Percentiles rank a stretch among this genome's conserved stretches.
phyloP scores from a whole-genome alignment of 495 filamentous ascomycete genomes.

The Xylaria cubensis region DNA sequence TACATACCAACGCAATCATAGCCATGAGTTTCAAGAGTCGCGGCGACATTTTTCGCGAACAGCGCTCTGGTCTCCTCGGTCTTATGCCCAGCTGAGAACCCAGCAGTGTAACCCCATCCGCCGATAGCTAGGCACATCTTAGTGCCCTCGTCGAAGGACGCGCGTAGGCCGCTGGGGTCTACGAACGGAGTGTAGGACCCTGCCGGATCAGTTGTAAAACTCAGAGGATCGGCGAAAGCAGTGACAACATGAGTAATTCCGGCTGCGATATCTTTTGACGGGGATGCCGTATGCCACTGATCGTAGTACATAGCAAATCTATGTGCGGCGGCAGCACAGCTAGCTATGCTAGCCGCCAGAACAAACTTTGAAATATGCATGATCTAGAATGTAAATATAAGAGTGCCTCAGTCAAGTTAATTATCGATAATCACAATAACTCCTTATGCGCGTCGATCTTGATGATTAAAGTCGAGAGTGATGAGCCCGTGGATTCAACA shows the following conservation, averaged over 20 bases:
- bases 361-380: constrained; percentile 37
- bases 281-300: constrained; percentile 44
- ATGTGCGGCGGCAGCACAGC: constrained; percentile 28
- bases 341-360: constrained; percentile 24
- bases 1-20: constrained; percentile 62
- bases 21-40: constrained; percentile 57
- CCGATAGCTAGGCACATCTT: constrained; percentile 69
- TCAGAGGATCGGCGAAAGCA: constrained; percentile 60
- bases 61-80: constrained; percentile 55
- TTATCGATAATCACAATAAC: neutral
- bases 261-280: constrained; percentile 38
- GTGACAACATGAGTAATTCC: constrained; percentile 64
- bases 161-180: constrained; percentile 53
- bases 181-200: constrained; percentile 56
- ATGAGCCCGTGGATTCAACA: neutral
- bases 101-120: constrained; percentile 64
- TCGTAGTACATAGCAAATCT: constrained; percentile 43
- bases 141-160: constrained; percentile 58
- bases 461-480: neutral
- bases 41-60: constrained; percentile 65
- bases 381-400: neutral
- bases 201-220: constrained; percentile 57
- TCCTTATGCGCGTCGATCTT: neutral
- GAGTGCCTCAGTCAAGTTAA: neutral
- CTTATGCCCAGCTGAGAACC: constrained; percentile 60